These are phyloP conservation scores for Microstroma glucosiphilum DNA, from an alignment of 1,284 basidiomycete species.

Conservation along the genomic window DNA sequence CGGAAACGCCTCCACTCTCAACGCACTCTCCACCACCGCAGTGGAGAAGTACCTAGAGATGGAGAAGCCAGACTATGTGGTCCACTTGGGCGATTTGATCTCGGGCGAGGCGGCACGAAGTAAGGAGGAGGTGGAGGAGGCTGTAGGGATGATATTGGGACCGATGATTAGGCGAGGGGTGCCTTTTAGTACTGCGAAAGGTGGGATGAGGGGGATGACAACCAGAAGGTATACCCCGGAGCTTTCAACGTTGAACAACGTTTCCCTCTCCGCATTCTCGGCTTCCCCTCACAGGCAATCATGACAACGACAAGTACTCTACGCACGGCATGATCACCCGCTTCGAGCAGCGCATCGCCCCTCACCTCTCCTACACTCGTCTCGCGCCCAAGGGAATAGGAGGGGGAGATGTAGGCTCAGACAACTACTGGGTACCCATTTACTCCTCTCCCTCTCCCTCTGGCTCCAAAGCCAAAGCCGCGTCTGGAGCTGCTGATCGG, in stretches of 20 bases:
- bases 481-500: neutral
- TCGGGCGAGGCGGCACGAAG: constrained; percentile 13
- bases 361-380: constrained; percentile 13
- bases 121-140: constrained; percentile 8
- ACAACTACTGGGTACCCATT: constrained; percentile 18
- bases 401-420: constrained; percentile 11
- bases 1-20: constrained; percentile 12
- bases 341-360: constrained; percentile 11
- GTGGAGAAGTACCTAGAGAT: constrained; percentile 9
- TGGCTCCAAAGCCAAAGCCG: too few species aligned
- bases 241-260: too few species aligned
- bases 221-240: too few species aligned
- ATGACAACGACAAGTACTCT: constrained; percentile 18
- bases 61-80: constrained; percentile 16
- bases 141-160: constrained; percentile 13
- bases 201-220: too few species aligned
- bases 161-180: constrained; percentile 8
- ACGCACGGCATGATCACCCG: constrained; percentile 13
- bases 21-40: constrained; percentile 8
- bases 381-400: constrained; percentile 11
- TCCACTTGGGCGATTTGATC: constrained; percentile 17
- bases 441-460: neutral
- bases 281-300: constrained; percentile 3
- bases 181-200: neutral
- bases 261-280: too few species aligned